A percentile compares a stretch with the other conserved stretches of the same genome.
phyloP scores from a whole-genome alignment of 257 asterid genomes.

The Petrea volubilis region DNA sequence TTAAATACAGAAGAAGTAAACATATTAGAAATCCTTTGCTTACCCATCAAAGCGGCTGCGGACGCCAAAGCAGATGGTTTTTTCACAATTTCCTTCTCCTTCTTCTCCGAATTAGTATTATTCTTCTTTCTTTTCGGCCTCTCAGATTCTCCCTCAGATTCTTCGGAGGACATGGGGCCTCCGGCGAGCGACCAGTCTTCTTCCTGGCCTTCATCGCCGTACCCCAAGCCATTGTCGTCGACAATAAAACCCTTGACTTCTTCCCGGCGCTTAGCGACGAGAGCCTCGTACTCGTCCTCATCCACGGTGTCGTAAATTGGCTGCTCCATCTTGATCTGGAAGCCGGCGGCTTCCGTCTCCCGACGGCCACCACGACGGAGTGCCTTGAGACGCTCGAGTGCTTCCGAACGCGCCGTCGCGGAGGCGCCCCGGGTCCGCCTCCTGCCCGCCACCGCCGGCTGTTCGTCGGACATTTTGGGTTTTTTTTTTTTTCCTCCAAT shows the following conservation, averaged over 20 bases:
- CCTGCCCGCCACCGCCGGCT: slow-evolving; percentile 52
- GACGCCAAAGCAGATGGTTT: slow-evolving; percentile 65
- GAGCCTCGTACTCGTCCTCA: slow-evolving; percentile 77
- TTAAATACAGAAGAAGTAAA: slow-evolving; percentile 83
- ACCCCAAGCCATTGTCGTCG: slow-evolving; percentile 87
- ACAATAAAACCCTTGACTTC: slow-evolving; percentile 71
- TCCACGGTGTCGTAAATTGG: slow-evolving; percentile 84
- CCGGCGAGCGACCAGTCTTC: slow-evolving; percentile 89
- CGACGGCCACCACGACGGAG: slow-evolving; percentile 66
- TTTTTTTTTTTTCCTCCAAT: neutral
- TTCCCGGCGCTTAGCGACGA: slow-evolving; percentile 86
- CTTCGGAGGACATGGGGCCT: slow-evolving; percentile 58
- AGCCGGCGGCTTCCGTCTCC: slow-evolving; percentile 47
- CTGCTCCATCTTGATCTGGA: slow-evolving; percentile 71
- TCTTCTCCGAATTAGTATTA: slow-evolving; percentile 52
- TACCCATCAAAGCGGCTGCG: slow-evolving; percentile 90
- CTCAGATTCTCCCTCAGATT: slow-evolving; percentile 65
- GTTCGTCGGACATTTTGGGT: slow-evolving; percentile 65
- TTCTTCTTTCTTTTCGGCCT: slow-evolving; percentile 61
- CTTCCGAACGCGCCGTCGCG: slow-evolving; percentile 55
- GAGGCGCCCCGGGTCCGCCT: slow-evolving; percentile 59
- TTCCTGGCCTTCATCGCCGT: slow-evolving; percentile 95
- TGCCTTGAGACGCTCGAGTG: slow-evolving; percentile 77
- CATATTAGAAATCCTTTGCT: slow-evolving; percentile 77
- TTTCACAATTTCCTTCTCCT: slow-evolving; percentile 50